Evolutionary conservation across 2,329 filamentous ascomycete genomes (phyloP).

Genomic region (Mycosphaerelloides madeirae): DNA sequence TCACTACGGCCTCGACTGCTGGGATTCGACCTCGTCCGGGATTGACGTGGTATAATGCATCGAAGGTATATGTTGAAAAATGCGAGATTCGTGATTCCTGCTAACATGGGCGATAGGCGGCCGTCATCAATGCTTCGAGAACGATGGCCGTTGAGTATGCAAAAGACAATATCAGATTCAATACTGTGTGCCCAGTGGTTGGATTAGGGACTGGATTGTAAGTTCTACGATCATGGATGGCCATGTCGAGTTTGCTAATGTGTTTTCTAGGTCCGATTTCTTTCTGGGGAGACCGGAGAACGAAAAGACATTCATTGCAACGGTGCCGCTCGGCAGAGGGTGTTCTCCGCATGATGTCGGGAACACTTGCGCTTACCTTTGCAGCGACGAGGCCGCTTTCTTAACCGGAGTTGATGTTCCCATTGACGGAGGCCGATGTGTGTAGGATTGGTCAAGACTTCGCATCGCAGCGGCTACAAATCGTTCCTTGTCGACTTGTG

Average conservation of each 20-base stretch:
- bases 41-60: slow-evolving; percentile 66
- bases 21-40: slow-evolving; percentile 58
- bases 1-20: slow-evolving; percentile 63
- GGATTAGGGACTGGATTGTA: slow-evolving; percentile 31
- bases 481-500: too few species aligned
- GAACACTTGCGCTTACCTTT: slow-evolving; percentile 65
- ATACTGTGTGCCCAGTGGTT: slow-evolving; percentile 55
- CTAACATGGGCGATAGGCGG: slow-evolving; percentile 37
- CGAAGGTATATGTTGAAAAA: slow-evolving; percentile 41
- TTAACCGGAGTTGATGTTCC: slow-evolving; percentile 69
- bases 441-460: slow-evolving; percentile 25
- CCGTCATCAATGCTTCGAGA: slow-evolving; percentile 57
- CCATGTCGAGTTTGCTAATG: slow-evolving; percentile 42
- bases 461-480: too few species aligned
- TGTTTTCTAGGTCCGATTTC: slow-evolving; percentile 21
- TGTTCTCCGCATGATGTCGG: slow-evolving; percentile 62
- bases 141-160: slow-evolving; percentile 70
- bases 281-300: slow-evolving; percentile 61
- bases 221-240: slow-evolving; percentile 11
- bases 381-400: slow-evolving; percentile 66
- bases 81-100: background rate
- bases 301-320: slow-evolving; percentile 50
- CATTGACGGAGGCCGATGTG: slow-evolving; percentile 53
- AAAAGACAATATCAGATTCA: slow-evolving; percentile 66
- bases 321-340: slow-evolving; percentile 52